Evolutionary conservation across 208 protist species (phyloP).

Genomic region (Crithidia mellificae): DNA sequence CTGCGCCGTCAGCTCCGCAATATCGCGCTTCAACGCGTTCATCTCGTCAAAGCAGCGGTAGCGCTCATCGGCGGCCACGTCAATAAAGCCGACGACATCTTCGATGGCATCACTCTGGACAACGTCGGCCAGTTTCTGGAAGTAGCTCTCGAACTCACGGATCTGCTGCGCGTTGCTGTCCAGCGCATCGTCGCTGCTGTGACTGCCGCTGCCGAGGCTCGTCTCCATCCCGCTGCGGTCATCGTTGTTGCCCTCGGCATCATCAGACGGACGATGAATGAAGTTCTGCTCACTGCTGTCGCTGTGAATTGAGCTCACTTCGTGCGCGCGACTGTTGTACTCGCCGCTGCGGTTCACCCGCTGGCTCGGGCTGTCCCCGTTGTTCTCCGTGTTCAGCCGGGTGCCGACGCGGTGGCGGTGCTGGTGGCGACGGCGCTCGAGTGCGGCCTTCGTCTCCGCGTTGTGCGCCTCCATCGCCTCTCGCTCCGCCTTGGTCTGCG

Average conservation of each 20-base stretch:
- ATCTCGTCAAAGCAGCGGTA: constrained; percentile 63
- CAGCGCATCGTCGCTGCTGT: neutral
- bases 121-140: constrained; percentile 47
- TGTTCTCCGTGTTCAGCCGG: neutral
- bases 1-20: constrained; percentile 36
- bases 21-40: constrained; percentile 48
- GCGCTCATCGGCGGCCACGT: constrained; percentile 44
- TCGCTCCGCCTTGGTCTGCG: constrained; percentile 41
- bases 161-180: constrained; percentile 12
- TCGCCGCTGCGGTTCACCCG: too few species aligned
- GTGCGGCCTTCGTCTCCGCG: constrained; percentile 13
- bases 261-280: neutral
- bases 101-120: constrained; percentile 48
- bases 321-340: too few species aligned
- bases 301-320: too few species aligned
- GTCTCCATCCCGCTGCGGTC: neutral
- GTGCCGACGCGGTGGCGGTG: neutral
- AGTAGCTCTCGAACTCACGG: constrained; percentile 52
- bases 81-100: constrained; percentile 61
- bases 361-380: neutral
- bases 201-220: constrained; percentile 6
- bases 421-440: constrained; percentile 12
- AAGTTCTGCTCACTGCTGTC: constrained; percentile 8
- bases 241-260: neutral
- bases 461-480: constrained; percentile 42